These are phyloP conservation scores for Aspergillus sclerotioniger DNA, from an alignment of 495 filamentous ascomycete species.

Conservation along the genomic window DNA sequence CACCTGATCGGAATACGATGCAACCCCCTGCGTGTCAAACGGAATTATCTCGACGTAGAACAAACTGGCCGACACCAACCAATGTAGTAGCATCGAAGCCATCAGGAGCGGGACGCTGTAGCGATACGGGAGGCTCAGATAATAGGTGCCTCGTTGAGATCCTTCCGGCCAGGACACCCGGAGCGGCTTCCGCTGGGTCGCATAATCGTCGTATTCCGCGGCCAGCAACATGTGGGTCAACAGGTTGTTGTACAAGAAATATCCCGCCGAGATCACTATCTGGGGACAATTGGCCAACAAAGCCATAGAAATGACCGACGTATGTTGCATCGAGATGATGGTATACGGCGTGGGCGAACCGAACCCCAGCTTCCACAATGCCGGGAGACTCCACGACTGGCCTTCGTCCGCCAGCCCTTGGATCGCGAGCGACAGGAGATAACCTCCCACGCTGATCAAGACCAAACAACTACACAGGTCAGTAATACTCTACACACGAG, in stretches of 20 bases:
- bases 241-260: slow-evolving; percentile 35
- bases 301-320: slow-evolving; percentile 4
- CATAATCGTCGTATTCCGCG: slow-evolving; percentile 26
- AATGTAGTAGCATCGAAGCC: slow-evolving; percentile 29
- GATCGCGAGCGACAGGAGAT: slow-evolving; percentile 2
- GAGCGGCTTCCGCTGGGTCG: slow-evolving; percentile 28
- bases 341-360: slow-evolving; percentile 1
- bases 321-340: neutral
- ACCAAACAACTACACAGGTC: neutral
- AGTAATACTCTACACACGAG: neutral
- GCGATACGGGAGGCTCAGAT: slow-evolving; percentile 39
- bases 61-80: slow-evolving; percentile 40
- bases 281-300: slow-evolving; percentile 21
- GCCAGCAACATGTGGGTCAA: slow-evolving; percentile 35
- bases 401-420: neutral
- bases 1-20: neutral
- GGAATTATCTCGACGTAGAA: slow-evolving; percentile 24
- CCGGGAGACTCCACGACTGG: neutral
- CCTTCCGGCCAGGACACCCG: slow-evolving; percentile 38
- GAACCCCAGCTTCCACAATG: neutral
- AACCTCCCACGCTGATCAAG: neutral
- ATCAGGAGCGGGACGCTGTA: slow-evolving; percentile 37
- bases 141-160: slow-evolving; percentile 40
- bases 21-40: neutral
- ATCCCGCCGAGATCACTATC: slow-evolving; percentile 37